phyloP scores from a whole-genome alignment of 805 yeast species.

The Myxozyma mucilagina region DNA sequence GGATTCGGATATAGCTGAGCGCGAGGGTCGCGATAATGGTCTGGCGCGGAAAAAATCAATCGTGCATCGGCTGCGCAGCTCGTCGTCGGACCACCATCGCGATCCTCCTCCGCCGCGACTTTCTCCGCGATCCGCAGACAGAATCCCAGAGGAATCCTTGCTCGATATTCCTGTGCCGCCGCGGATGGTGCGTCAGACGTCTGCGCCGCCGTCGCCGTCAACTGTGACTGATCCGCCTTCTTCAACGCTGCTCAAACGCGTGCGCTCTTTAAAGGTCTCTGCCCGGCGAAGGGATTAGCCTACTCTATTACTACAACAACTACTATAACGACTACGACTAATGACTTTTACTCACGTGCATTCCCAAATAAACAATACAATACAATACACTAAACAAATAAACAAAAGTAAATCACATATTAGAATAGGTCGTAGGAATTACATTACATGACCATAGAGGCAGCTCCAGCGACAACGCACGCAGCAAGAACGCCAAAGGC shows the following conservation, averaged over 20 bases:
- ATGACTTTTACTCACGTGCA: neutral
- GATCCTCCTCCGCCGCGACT: constrained; percentile 1
- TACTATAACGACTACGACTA: neutral
- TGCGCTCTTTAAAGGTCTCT: constrained; percentile 83
- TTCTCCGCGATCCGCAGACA: constrained; percentile 20
- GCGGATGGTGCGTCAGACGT: constrained; percentile 27
- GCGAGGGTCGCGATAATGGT: constrained; percentile 37
- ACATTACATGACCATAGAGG: constrained; percentile 4
- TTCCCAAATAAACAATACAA: neutral
- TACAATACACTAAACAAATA: neutral
- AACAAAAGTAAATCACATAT: neutral
- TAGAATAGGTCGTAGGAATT: neutral
- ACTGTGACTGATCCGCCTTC: neutral
- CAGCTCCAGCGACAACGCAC: constrained; percentile 15
- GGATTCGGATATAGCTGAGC: constrained; percentile 25
- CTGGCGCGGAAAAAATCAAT: constrained; percentile 82
- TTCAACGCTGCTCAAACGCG: constrained; percentile 68
- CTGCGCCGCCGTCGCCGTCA: constrained; percentile 23
- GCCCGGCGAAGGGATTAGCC: constrained; percentile 33
- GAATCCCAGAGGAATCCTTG: neutral
- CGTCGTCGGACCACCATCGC: neutral
- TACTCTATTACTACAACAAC: neutral
- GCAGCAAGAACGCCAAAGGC: constrained; percentile 16
- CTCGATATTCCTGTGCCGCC: constrained; percentile 4
- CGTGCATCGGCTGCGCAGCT: constrained; percentile 58